Evolutionary conservation across 2,329 filamentous ascomycete genomes (phyloP).

Genomic region (Mycosphaerella sp.): DNA sequence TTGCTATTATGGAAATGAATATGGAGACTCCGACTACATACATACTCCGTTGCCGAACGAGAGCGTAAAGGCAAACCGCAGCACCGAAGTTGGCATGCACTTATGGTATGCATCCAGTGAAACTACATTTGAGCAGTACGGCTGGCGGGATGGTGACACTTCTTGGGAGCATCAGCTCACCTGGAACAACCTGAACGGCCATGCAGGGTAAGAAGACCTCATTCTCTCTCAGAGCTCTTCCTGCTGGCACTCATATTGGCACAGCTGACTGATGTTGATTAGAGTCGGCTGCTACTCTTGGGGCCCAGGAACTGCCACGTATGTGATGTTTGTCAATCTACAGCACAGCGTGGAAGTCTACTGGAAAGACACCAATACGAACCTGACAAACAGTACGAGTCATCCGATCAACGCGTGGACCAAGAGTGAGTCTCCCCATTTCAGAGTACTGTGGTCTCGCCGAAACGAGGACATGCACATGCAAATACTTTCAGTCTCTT

Average conservation of each 20-base stretch:
- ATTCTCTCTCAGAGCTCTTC: too few species aligned
- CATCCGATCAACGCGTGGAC: conserved; percentile 40
- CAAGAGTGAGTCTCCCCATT: conserved; percentile 20
- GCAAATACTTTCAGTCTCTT: too few species aligned
- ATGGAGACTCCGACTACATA: conserved; percentile 36
- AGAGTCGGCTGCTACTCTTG: conserved; percentile 24
- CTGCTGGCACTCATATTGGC: too few species aligned
- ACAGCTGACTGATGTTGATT: too few species aligned
- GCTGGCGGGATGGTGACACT: conserved; percentile 37
- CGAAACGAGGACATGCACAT: too few species aligned
- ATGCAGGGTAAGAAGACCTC: conserved; percentile 24
- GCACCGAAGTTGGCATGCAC: conserved; percentile 37
- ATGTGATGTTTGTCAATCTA: conserved; percentile 40
- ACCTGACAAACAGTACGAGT: conserved; percentile 21
- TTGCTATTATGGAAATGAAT: conserved; percentile 36
- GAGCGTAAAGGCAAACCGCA: conserved; percentile 24
- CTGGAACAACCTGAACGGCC: conserved; percentile 38
- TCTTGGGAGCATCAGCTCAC: conserved; percentile 35
- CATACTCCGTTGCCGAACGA: conserved; percentile 34
- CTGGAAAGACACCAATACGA: conserved; percentile 42
- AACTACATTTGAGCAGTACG: conserved; percentile 38
- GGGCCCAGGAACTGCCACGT: conserved; percentile 32
- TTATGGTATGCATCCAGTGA: conserved; percentile 40
- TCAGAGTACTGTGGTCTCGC: not conserved
- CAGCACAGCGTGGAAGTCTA: conserved; percentile 38